These are phyloP conservation scores for Trametes punicea DNA, from an alignment of 768 basidiomycete genomes.

Conservation along the genomic window DNA sequence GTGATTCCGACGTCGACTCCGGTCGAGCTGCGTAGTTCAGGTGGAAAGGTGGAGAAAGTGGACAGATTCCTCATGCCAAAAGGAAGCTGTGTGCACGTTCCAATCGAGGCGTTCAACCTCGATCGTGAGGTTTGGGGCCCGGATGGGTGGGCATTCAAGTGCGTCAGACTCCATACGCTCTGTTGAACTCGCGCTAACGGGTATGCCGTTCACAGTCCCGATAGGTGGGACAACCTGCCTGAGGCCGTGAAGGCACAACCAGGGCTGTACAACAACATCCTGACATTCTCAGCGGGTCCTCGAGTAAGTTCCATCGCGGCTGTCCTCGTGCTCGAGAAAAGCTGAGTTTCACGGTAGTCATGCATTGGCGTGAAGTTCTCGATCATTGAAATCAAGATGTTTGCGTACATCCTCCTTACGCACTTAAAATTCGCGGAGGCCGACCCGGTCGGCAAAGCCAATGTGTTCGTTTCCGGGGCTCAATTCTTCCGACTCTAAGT, in stretches of 20 bases:
- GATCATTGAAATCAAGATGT: conserved; percentile 78
- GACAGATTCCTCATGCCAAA: conserved; percentile 52
- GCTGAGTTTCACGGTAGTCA: conserved; percentile 42
- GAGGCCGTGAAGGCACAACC: conserved; percentile 65
- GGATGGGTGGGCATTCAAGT: conserved; percentile 82
- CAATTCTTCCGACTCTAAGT: not conserved
- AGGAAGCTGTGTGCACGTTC: conserved; percentile 73
- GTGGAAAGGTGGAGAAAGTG: conserved; percentile 42
- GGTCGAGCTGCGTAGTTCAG: conserved; percentile 41
- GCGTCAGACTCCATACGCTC: conserved; percentile 4
- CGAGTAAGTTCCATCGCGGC: conserved; percentile 46
- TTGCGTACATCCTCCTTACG: conserved; percentile 66
- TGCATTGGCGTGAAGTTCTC: conserved; percentile 84
- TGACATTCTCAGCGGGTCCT: conserved; percentile 81
- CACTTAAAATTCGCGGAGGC: conserved; percentile 73
- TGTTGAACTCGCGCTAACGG: not conserved
- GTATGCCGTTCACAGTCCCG: conserved; percentile 48
- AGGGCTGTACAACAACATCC: conserved; percentile 65
- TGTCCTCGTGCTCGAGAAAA: not conserved
- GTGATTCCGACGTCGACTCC: conserved; percentile 69
- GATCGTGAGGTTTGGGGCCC: conserved; percentile 78
- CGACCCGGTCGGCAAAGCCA: conserved; percentile 77
- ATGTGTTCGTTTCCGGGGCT: conserved; percentile 42
- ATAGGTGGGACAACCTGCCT: conserved; percentile 77
- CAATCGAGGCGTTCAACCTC: conserved; percentile 76